Base-by-base conservation (phyloP, 1,284 basidiomycete genomes). In the Melampsora abietis-canadensis region DNA sequence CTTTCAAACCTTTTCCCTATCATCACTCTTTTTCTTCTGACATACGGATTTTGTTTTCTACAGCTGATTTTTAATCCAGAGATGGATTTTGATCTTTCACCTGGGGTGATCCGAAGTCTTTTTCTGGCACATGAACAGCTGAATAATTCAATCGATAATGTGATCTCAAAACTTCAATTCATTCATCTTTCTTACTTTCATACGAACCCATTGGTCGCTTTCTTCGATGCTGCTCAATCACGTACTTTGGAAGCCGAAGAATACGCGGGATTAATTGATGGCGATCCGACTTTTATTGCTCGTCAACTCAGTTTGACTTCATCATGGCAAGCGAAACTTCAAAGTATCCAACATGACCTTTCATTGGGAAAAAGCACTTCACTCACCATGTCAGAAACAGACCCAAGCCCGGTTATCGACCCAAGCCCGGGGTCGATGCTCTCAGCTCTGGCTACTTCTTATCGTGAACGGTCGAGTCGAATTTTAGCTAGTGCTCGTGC, bases 181-280 rank as follows among this genome's bases (percentile, higher is more conserved):
- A 68, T 68, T 61, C 54, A 68, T 68, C 54, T 68, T 10, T 54
- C 66, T 30, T 59, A 68, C 61, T 68, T 68, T 59, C 66, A 68
- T 27, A 68, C 66, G 19, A 68, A 68, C 37, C 66, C 66, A 7
- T 40, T 68, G 19, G 59, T 54, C 30, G 57, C n/a, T 46, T 68
- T 68, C 24, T 61, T 68, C 1, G 51, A 68, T 59, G 66, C n/a
- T 6, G 48, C 31, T 46, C 37, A 60, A 46, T 54, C 27, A 12
- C 30, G 34, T 1, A n/a, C n/a, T 30, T 44, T 21, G 54, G 54
- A 54, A 15, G 31, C 31, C 6, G 37, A 40, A 40, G 37, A 40
- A 40, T 40, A 40, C 37, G 6, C 37, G 37, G 37, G 12, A 7
- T 12, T 40, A 10, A 40, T 40, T 40, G 37, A 40, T 40, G 37